Conservation (phyloP, 2,329 filamentous ascomycete genomes). For the Penicillium sp. region DNA sequence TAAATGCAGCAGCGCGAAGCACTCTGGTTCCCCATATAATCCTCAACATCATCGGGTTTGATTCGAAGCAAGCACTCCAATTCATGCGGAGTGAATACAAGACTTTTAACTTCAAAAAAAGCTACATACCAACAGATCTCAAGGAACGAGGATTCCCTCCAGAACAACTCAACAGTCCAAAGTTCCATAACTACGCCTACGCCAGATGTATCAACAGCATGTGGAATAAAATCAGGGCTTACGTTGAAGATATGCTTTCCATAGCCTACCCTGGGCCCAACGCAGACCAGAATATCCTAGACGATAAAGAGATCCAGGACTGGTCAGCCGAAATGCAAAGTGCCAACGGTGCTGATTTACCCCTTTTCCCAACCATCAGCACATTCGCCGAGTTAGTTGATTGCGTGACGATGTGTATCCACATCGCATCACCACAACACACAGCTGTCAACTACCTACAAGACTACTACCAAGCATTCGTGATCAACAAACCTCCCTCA, state of each 20-base stretch:
- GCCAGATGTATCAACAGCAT: constrained; percentile 12
- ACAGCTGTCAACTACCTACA: constrained; percentile 13
- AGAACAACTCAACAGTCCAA: constrained; percentile 4
- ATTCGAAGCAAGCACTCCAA: not conserved
- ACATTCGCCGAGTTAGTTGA: constrained; percentile 5
- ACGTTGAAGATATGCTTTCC: constrained; percentile 4
- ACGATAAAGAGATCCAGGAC: constrained; percentile 4
- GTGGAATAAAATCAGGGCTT: constrained; percentile 9
- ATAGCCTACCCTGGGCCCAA: not conserved
- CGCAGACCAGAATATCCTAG: not conserved
- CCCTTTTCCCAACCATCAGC: not conserved
- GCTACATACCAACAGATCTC: constrained; percentile 11
- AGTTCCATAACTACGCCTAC: constrained; percentile 12
- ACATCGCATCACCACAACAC: constrained; percentile 11
- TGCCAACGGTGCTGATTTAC: constrained; percentile 1
- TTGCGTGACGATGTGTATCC: constrained; percentile 13
- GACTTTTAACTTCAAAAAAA: constrained; percentile 3
- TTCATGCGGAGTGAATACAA: constrained; percentile 7
- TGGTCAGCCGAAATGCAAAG: constrained; percentile 5
- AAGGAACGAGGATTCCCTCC: constrained; percentile 7
- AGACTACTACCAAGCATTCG: constrained; percentile 11
- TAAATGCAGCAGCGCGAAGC: constrained; percentile 3
- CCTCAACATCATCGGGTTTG: constrained; percentile 1
- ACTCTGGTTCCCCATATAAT: constrained; percentile 2
- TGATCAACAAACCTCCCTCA: constrained; percentile 9